phyloP scores from a whole-genome alignment of 768 basidiomycete genomes.

The Naganishia vishniacii region DNA sequence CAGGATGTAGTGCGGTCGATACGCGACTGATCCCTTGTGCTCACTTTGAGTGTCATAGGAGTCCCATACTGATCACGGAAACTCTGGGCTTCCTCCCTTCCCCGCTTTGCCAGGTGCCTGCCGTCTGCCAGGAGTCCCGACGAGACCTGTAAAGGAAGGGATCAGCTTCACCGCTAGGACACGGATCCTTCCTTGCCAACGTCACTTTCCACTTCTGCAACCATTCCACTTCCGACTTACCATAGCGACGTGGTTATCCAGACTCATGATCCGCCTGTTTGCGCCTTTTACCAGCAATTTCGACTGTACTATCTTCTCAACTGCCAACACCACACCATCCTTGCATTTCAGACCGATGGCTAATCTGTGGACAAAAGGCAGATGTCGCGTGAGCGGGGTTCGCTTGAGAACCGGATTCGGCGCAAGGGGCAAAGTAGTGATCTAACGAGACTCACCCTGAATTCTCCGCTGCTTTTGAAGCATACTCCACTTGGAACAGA shows the following conservation, averaged over 20 bases:
- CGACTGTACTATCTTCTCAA: constrained; percentile 95
- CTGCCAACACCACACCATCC: constrained; percentile 88
- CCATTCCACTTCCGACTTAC: constrained; percentile 51
- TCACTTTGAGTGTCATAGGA: constrained; percentile 73
- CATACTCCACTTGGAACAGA: constrained; percentile 99
- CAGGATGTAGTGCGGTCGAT: neutral
- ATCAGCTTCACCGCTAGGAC: too few species aligned
- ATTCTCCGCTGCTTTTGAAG: constrained; percentile 97
- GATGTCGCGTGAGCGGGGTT: neutral
- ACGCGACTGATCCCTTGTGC: constrained; percentile 26
- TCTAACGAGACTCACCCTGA: constrained; percentile 63
- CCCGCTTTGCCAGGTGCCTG: constrained; percentile 74
- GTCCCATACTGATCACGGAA: constrained; percentile 68
- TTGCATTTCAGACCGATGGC: constrained; percentile 93
- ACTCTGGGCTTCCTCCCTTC: constrained; percentile 72
- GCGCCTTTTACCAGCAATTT: constrained; percentile 89
- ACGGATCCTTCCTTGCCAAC: too few species aligned
- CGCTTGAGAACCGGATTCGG: too few species aligned
- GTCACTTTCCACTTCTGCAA: neutral
- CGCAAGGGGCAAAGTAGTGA: neutral
- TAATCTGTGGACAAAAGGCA: constrained; percentile 57
- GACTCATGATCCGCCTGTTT: constrained; percentile 85
- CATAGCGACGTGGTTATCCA: constrained; percentile 90
- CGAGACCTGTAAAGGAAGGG: constrained; percentile 61
- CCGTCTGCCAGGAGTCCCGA: constrained; percentile 92